Evolutionary conservation across 495 filamentous ascomycete species (phyloP), one percentile per base, ranked within the genome.

Genomic region (Daldinia concentrica): DNA sequence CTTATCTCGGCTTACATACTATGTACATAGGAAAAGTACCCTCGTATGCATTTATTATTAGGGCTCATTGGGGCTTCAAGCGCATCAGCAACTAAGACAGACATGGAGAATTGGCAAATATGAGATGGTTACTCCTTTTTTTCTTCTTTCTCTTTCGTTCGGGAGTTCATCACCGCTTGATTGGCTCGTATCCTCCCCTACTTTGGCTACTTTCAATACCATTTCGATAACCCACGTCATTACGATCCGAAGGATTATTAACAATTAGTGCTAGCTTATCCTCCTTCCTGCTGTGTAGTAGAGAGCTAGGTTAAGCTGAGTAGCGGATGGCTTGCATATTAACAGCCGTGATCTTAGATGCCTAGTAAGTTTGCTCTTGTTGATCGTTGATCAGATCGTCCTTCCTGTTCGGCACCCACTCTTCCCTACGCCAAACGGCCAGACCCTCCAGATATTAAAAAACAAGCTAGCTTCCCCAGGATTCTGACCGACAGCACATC

Each of bases 311-410:
- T 48, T 24, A 24, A 48, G 43, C 43, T 30, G 58, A 56, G 6
- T 55, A 36, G 9, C 24, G 37, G 48, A 37, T 62, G 51, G 66
- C 17, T 29, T 64, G 67, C 54, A 63, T 55, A 67, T 58, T 34
- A 54, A 58, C 51, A 45, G 66, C 58, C 51, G 58, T 15, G 65
- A 69, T 73, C 64, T 68, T 26, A 54, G 71, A 69, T 64, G 51
- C 1, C 30, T 14, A 52, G 36, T 39, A 62, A 68, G 19, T 55
- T 27, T 50, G 27, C 60, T 39, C 34, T 56, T 37, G 58, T 64
- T 73, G 62, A 73, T 73, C 71, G 50, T 55, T 73, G 57, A 73
- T 73, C 62, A 57, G 55, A 72, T 66, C 70, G 56, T 68, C 69
- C 5, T 56, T 64, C 64, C 39, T 29, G 39, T 36, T 39, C 68